Evolutionary conservation across 768 basidiomycete genomes (phyloP).

Genomic region (Megacollybia marginata): DNA sequence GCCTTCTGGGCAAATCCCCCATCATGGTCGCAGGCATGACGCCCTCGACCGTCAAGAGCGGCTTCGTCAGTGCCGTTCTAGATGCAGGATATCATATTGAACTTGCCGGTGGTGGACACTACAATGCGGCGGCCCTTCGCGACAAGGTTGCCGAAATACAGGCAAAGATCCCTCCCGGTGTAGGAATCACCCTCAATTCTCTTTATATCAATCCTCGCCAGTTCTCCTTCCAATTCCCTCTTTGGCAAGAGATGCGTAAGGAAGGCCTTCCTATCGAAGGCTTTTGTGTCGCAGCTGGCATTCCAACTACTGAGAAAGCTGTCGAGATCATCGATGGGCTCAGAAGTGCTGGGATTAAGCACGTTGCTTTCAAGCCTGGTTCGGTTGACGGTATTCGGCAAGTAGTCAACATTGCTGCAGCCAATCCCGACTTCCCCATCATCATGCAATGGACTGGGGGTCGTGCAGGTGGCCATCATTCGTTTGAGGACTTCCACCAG

Average conservation of each 20-base stretch:
- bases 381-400: slow-evolving; percentile 97
- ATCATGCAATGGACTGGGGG: slow-evolving; percentile 99
- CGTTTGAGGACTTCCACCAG: slow-evolving; percentile 97
- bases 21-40: slow-evolving; percentile 99
- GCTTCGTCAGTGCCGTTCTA: slow-evolving; percentile 90
- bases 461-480: slow-evolving; percentile 97
- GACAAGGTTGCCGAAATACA: slow-evolving; percentile 92
- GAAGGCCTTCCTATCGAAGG: slow-evolving; percentile 96
- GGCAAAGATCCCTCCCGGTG: slow-evolving; percentile 73
- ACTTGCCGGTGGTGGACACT: slow-evolving; percentile 96
- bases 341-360: slow-evolving; percentile 80
- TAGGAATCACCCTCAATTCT: slow-evolving; percentile 89
- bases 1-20: slow-evolving; percentile 91
- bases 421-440: slow-evolving; percentile 94
- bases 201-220: slow-evolving; percentile 98
- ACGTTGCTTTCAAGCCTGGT: slow-evolving; percentile 97
- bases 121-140: slow-evolving; percentile 84
- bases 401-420: slow-evolving; percentile 90
- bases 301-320: slow-evolving; percentile 95
- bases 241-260: slow-evolving; percentile 96
- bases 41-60: slow-evolving; percentile 90
- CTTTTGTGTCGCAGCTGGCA: slow-evolving; percentile 98
- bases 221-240: slow-evolving; percentile 92
- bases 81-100: slow-evolving; percentile 95
- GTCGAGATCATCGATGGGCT: slow-evolving; percentile 90